Conservation (phyloP, 2,329 filamentous ascomycete species). For the Ampelomyces quisqualis region DNA sequence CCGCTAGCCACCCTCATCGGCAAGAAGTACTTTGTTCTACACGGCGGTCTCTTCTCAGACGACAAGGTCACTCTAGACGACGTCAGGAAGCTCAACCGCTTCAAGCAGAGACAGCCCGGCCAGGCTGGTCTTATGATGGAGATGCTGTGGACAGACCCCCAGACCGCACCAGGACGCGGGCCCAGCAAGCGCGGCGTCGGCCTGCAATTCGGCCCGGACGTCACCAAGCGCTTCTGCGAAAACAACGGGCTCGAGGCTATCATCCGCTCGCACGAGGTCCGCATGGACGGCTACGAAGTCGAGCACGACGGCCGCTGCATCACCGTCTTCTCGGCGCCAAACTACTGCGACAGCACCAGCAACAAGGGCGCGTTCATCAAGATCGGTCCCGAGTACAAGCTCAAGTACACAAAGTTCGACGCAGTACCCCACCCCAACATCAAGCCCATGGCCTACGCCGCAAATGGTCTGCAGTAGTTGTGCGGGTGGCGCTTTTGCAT, state of each 20-base stretch:
- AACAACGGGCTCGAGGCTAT: conserved; percentile 92
- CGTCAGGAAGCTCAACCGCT: conserved; percentile 87
- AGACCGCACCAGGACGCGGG: conserved; percentile 78
- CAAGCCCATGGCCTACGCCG: conserved; percentile 88
- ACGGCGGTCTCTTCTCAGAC: conserved; percentile 93
- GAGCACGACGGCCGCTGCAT: conserved; percentile 96
- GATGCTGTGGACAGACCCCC: conserved; percentile 99
- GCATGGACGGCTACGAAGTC: conserved; percentile 99
- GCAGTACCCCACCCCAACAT: conserved; percentile 95
- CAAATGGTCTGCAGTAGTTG: conserved; percentile 73
- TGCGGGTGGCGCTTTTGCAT: conserved; percentile 12
- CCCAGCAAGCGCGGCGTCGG: conserved; percentile 97
- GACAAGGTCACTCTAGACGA: conserved; percentile 91
- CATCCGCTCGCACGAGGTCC: conserved; percentile 95
- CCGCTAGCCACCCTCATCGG: conserved; percentile 91
- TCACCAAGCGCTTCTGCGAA: conserved; percentile 95
- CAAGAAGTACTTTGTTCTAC: conserved; percentile 85
- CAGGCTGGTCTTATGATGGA: conserved; percentile 99
- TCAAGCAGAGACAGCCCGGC: conserved; percentile 87
- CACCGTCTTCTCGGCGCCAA: conserved; percentile 97
- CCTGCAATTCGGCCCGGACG: conserved; percentile 92
- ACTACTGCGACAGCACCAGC: conserved; percentile 96
- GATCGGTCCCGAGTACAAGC: conserved; percentile 85
- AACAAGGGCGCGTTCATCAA: conserved; percentile 99
- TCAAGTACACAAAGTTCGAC: conserved; percentile 90